Base-by-base conservation (phyloP, 2,329 filamentous ascomycete species). In the Aspergillus udagawae region DNA sequence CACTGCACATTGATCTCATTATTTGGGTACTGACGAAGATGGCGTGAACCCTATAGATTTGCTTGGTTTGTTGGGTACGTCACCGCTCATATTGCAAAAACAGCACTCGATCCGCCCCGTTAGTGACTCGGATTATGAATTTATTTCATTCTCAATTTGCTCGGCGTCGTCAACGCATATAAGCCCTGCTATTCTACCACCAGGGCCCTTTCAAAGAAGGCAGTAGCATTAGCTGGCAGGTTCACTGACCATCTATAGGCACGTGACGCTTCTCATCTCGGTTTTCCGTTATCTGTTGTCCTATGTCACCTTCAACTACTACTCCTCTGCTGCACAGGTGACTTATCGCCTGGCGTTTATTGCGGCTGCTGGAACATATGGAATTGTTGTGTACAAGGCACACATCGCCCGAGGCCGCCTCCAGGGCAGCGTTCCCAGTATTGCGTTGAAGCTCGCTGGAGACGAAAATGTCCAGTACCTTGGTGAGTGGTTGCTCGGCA, bases 401-500 rank as follows among this genome's bases (percentile, higher is more conserved):
- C 91, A 92, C 81, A 87, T 92, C 65, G 91, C 92, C 67, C 89
- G 91, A 65, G 83, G 89, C 67, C 89, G 91, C 83, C 82, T 86
- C 51, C 87, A 88, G 63, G 86, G 81, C 60, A 86, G 80, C 73
- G 75, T 86, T 67, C 85, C 82, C 72, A 73, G 78, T 77, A 85
- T 89, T 57, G 75, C 83, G 51, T 54, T 93, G 58, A 83, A 86
- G 60, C 80, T 96, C 64, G 80, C 88, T 56, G 82, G 86, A 12
- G 94, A 99, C 74, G 94, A 99, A 83, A 99, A 99, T 76, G 91
- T 99, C 53, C 94, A 97, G 78, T 99, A 99, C 74, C 83, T 99
- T 60, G 82, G 94, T 97, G 83, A 73, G 91, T 74, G 38, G 14
- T 23, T 4, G 4, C 35, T 21, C 28, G 47, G 28, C 21, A 14